Evolutionary conservation across 495 filamentous ascomycete genomes (phyloP).

Genomic region (Talaromyces adpressus): DNA sequence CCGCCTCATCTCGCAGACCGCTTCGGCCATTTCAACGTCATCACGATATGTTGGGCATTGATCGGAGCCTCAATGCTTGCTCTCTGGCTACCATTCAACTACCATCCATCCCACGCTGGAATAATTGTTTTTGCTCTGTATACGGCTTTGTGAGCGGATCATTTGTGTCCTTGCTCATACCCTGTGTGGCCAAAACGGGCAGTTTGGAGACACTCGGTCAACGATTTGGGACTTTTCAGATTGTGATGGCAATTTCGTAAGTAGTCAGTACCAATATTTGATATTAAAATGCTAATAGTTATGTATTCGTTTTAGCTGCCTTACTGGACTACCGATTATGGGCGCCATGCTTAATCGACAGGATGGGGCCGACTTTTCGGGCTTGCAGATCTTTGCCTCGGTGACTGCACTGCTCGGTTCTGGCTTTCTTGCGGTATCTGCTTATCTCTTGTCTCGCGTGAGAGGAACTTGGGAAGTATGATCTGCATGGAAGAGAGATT

Average conservation of each 20-base stretch:
- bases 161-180: conserved; percentile 25
- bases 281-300: no score
- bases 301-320: conserved; percentile 12
- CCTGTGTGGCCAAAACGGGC: conserved; percentile 24
- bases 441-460: neutral
- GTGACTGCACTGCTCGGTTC: conserved; percentile 23
- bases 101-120: conserved; percentile 19
- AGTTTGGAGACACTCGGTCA: conserved; percentile 18
- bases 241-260: conserved; percentile 21
- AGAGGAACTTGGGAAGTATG: neutral
- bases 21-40: conserved; percentile 25
- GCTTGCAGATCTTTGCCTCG: conserved; percentile 52
- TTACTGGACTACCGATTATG: conserved; percentile 25
- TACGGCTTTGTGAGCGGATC: conserved; percentile 33
- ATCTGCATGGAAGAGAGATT: neutral
- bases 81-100: conserved; percentile 18
- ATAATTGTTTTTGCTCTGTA: conserved; percentile 24
- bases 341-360: conserved; percentile 19
- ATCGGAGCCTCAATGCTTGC: conserved; percentile 14
- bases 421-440: neutral
- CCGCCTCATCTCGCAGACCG: conserved; percentile 24
- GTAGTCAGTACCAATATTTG: neutral
- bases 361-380: conserved; percentile 26
- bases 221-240: conserved; percentile 23
- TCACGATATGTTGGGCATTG: conserved; percentile 11